Conservation (phyloP, 164 flowering plant genomes). For the Vitis cinerea region DNA sequence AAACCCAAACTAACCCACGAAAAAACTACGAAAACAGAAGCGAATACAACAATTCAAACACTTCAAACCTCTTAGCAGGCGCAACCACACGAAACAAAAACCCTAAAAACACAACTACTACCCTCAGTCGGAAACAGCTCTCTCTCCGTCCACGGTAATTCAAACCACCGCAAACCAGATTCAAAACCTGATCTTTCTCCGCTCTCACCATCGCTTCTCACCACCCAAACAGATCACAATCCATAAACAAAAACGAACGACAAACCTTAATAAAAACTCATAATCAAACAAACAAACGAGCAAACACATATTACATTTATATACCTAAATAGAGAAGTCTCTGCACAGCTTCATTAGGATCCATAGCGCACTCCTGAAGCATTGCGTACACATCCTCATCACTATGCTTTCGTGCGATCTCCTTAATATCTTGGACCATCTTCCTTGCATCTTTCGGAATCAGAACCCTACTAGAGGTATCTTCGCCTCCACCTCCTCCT, state of each 20-base stretch:
- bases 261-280: not conserved
- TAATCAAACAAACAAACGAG: not conserved
- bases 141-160: too few species aligned
- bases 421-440: constrained; percentile 44
- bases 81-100: too few species aligned
- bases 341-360: constrained; percentile 39
- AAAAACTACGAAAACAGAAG: too few species aligned
- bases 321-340: constrained; percentile 30
- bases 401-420: constrained; percentile 46
- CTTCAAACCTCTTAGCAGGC: too few species aligned
- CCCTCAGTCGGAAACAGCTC: too few species aligned
- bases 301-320: not conserved
- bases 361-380: constrained; percentile 42
- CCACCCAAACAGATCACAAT: not conserved
- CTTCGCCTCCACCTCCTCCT: constrained; percentile 17
- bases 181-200: too few species aligned
- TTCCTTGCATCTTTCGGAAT: constrained; percentile 32
- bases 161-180: too few species aligned
- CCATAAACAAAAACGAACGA: not conserved
- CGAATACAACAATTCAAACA: too few species aligned
- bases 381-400: constrained; percentile 35
- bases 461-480: constrained; percentile 29
- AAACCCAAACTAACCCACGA: too few species aligned
- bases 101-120: too few species aligned
- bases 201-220: too few species aligned